Evolutionary conservation across 169 alveolate genomes (phyloP), one percentile per base, ranked within the genome.

Genomic region (Perkinsus olseni): DNA sequence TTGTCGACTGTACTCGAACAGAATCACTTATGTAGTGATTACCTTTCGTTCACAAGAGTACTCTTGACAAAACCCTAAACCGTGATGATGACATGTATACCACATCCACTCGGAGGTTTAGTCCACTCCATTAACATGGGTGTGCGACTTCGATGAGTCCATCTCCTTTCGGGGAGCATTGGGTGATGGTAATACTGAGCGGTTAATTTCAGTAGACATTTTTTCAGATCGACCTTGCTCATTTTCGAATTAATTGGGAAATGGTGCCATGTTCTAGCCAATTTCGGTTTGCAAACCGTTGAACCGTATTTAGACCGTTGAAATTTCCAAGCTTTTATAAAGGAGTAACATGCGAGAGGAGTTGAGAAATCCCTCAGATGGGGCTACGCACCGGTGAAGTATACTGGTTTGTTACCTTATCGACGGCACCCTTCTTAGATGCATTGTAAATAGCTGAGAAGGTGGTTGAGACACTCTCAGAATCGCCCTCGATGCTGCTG

Each of bases 1-100:
- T 62, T 62, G 82, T 62, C 82, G 82, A 62, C 82, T 62, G 82
- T 62, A 62, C 82, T 62, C 82, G 82, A 62, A 62, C 82, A 62
- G 82, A 24, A 62, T 62, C 82, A 62, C 82, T 62, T 62, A 62
- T 62, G 82, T 62, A 62, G 82, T 21, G 82, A 62, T 62, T 62
- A 6, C 82, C 82, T 62, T 62, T 62, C 82, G 82, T 62, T 62
- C 82, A 62, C 82, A 62, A 62, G 82, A 62, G 82, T 62, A 62
- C 82, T 62, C 82, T 62, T 62, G 82, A 62, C 82, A 62, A 62
- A 62, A 62, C 82, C 82, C 82, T 62, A 62, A 62, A 62, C 82
- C 82, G 82, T 62, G 82, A 62, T 62, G 82, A 62, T 62, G 82
- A 62, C 17, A 62, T 24, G 82, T 62, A 62, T 62, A 62, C 82